Evolutionary conservation across 331 rosid species (phyloP).

Genomic region (Phaseolus coccineus): DNA sequence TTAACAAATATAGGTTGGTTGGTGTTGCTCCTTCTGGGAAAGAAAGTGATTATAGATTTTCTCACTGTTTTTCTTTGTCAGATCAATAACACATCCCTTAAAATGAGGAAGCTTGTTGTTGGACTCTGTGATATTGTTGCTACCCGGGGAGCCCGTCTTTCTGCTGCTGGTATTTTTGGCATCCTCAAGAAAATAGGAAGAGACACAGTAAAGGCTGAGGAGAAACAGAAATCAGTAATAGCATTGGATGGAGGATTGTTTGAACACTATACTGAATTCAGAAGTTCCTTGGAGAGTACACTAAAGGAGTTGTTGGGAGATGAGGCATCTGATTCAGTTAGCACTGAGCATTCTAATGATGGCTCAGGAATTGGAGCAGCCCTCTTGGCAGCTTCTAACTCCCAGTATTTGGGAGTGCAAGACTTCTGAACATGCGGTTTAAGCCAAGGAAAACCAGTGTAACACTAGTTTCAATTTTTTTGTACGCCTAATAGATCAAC

Average conservation of each 20-base stretch:
- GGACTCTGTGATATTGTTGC: conserved; percentile 79
- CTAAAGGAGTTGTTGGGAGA: conserved; percentile 87
- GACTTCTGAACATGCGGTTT: conserved; percentile 53
- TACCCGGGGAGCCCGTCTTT: conserved; percentile 81
- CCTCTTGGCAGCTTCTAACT: conserved; percentile 90
- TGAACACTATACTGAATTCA: conserved; percentile 83
- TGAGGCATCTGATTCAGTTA: conserved; percentile 60
- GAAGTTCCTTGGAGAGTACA: conserved; percentile 77
- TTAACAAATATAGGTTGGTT: not conserved
- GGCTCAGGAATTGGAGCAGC: conserved; percentile 99
- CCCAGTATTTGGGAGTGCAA: conserved; percentile 72
- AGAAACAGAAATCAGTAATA: conserved; percentile 75
- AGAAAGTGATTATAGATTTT: not conserved
- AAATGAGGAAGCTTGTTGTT: conserved; percentile 71
- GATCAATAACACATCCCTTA: conserved; percentile 79
- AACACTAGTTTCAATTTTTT: conserved; percentile 47
- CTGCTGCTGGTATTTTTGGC: conserved; percentile 91
- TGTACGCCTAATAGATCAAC: conserved; percentile 41
- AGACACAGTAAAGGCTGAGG: conserved; percentile 67
- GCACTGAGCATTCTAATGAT: conserved; percentile 72
- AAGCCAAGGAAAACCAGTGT: conserved; percentile 47
- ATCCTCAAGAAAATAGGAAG: conserved; percentile 89
- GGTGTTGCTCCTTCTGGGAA: not conserved
- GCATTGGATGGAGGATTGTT: conserved; percentile 95
- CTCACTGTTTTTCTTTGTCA: conserved; percentile 40